phyloP scores from a whole-genome alignment of 2,329 filamentous ascomycete species.

The Ascochyta koolunga region DNA sequence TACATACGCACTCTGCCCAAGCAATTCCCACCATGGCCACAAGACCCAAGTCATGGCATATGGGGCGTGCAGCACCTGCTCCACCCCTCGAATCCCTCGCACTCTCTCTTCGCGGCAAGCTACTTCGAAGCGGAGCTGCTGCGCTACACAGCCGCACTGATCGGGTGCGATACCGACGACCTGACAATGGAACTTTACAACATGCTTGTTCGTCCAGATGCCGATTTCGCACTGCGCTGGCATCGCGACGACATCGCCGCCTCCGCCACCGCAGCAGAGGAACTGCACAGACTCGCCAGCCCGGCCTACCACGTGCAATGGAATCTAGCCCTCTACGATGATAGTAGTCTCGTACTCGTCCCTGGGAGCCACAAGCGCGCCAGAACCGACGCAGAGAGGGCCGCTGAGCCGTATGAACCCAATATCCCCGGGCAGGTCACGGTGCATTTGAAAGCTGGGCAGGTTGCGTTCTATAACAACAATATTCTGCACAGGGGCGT shows the following conservation, averaged over 20 bases:
- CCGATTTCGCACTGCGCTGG: slow-evolving; percentile 78
- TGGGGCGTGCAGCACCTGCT: slow-evolving; percentile 90
- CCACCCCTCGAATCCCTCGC: slow-evolving; percentile 71
- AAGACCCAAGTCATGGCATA: slow-evolving; percentile 68
- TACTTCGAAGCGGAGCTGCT: slow-evolving; percentile 76
- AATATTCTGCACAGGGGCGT: slow-evolving; percentile 81
- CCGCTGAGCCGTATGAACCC: slow-evolving; percentile 68
- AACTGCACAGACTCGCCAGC: slow-evolving; percentile 64
- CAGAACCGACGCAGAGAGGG: slow-evolving; percentile 71
- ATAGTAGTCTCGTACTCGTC: slow-evolving; percentile 73
- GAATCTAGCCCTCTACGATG: slow-evolving; percentile 81
- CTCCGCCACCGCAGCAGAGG: slow-evolving; percentile 69
- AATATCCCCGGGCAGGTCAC: slow-evolving; percentile 67
- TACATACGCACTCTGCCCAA: slow-evolving; percentile 84
- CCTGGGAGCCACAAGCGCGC: slow-evolving; percentile 77
- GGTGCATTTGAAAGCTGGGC: slow-evolving; percentile 73
- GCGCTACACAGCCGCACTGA: slow-evolving; percentile 66
- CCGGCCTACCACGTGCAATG: slow-evolving; percentile 81
- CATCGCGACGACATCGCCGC: slow-evolving; percentile 82
- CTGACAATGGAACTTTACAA: slow-evolving; percentile 91
- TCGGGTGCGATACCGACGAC: slow-evolving; percentile 60
- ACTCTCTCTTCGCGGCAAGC: slow-evolving; percentile 65
- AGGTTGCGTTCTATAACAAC: slow-evolving; percentile 88
- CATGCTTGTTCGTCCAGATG: slow-evolving; percentile 75
- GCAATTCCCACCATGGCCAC: slow-evolving; percentile 86